A percentile compares a stretch with the other conserved stretches of the same genome.
Evolutionary conservation across 345 rosid genomes (phyloP).

Genomic region (Arabis hirsuta): DNA sequence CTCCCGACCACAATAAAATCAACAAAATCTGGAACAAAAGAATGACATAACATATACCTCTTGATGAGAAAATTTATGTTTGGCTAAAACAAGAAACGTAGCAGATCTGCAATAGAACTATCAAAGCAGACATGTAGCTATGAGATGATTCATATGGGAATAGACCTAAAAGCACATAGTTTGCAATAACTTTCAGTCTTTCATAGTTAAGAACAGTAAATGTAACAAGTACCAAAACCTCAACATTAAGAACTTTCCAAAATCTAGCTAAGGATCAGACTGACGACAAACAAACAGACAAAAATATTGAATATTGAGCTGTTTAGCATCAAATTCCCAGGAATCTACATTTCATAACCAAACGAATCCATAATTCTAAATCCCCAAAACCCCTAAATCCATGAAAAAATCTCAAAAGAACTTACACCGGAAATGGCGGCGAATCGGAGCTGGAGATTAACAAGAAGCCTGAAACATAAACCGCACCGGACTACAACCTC

Average conservation of each 20-base stretch:
- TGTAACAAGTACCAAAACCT: neutral
- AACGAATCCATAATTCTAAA: neutral
- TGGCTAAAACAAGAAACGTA: neutral
- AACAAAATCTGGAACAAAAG: constrained; percentile 62
- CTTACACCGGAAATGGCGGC: constrained; percentile 60
- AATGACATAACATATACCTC: neutral
- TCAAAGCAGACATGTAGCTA: constrained; percentile 1
- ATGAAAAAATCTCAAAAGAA: neutral
- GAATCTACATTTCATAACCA: constrained; percentile 11
- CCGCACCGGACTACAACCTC: constrained; percentile 54
- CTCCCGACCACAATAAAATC: constrained; percentile 55
- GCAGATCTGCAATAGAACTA: constrained; percentile 17
- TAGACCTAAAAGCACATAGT: neutral
- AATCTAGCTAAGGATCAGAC: neutral
- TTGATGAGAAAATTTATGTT: neutral
- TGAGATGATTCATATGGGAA: neutral
- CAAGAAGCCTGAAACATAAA: constrained; percentile 44
- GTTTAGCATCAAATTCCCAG: constrained; percentile 23
- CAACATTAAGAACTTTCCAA: neutral
- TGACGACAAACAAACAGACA: neutral
- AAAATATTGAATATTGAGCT: constrained; percentile 1
- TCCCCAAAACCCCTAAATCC: neutral
- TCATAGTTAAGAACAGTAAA: neutral
- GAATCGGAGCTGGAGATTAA: constrained; percentile 57
- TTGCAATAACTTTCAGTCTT: neutral